Evolutionary conservation across 495 filamentous ascomycete species (phyloP).

Genomic region (Cercophora newfieldiana): DNA sequence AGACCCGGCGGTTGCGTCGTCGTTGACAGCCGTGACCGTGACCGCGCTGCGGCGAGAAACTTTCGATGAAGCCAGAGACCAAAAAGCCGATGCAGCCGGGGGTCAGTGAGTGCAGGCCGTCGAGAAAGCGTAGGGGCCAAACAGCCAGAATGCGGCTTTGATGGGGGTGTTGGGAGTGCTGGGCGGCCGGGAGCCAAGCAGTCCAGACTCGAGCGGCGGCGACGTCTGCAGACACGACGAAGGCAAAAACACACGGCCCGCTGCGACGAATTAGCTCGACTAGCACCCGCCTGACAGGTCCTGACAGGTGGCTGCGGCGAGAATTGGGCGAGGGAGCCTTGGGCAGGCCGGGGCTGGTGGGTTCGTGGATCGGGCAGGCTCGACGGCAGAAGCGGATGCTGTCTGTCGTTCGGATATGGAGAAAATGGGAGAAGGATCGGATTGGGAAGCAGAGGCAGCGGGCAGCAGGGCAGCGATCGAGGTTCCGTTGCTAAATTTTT

Average conservation of each 20-base stretch:
- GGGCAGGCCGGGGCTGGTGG: constrained; percentile 14
- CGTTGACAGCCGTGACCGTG: constrained; percentile 18
- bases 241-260: constrained; percentile 14
- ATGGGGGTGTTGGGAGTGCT: neutral
- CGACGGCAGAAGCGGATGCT: constrained; percentile 11
- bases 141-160: constrained; percentile 22
- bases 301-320: constrained; percentile 17
- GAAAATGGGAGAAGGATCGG: constrained; percentile 14
- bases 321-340: constrained; percentile 19
- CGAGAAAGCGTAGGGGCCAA: constrained; percentile 1
- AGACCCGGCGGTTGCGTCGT: constrained; percentile 3
- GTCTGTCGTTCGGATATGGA: constrained; percentile 7
- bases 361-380: constrained; percentile 9
- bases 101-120: constrained; percentile 1
- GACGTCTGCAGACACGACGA: constrained; percentile 14
- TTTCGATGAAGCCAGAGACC: constrained; percentile 12
- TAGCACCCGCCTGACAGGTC: constrained; percentile 12
- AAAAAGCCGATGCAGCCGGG: neutral
- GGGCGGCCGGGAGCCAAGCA: neutral
- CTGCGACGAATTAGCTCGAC: constrained; percentile 27
- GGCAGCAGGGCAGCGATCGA: neutral
- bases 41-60: constrained; percentile 33
- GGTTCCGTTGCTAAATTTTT: neutral
- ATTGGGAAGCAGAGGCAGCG: constrained; percentile 1
- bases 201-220: constrained; percentile 12